phyloP scores from a whole-genome alignment of 805 yeast species.

The Scheffersomyces amazonensis region DNA sequence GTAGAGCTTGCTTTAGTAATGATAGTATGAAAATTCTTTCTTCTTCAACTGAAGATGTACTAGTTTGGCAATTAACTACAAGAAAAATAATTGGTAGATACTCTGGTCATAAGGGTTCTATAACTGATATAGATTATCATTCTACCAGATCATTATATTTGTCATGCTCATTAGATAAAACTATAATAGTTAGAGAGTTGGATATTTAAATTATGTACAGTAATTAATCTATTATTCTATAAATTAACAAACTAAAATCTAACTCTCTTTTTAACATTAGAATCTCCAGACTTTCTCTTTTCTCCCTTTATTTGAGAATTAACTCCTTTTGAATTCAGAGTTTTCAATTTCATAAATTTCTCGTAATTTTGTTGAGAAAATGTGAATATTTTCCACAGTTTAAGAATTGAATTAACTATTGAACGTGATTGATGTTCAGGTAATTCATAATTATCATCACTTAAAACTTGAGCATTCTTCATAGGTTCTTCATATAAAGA shows the following conservation, averaged over 20 bases:
- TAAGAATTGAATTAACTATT: too few species aligned
- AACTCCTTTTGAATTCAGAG: too few species aligned
- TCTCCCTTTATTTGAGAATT: too few species aligned
- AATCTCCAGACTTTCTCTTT: too few species aligned
- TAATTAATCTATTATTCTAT: too few species aligned
- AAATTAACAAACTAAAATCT: too few species aligned
- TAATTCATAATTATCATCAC: neutral
- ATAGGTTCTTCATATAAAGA: constrained; percentile 6
- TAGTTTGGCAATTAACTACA: constrained; percentile 59
- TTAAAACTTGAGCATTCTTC: constrained; percentile 4
- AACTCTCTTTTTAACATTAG: too few species aligned
- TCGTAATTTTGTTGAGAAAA: too few species aligned
- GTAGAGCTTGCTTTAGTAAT: constrained; percentile 48
- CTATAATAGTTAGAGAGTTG: constrained; percentile 46
- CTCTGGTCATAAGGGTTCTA: constrained; percentile 62
- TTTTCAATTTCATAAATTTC: too few species aligned
- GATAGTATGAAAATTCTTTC: constrained; percentile 42
- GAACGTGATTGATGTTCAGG: neutral
- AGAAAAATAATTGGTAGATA: constrained; percentile 46
- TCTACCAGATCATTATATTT: constrained; percentile 40
- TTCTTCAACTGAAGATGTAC: constrained; percentile 60
- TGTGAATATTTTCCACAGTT: too few species aligned
- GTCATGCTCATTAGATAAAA: constrained; percentile 56
- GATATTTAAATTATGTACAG: too few species aligned
- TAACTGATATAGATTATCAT: constrained; percentile 57